phyloP scores from a whole-genome alignment of 495 filamentous ascomycete genomes.

The Neurospora sublineolata region DNA sequence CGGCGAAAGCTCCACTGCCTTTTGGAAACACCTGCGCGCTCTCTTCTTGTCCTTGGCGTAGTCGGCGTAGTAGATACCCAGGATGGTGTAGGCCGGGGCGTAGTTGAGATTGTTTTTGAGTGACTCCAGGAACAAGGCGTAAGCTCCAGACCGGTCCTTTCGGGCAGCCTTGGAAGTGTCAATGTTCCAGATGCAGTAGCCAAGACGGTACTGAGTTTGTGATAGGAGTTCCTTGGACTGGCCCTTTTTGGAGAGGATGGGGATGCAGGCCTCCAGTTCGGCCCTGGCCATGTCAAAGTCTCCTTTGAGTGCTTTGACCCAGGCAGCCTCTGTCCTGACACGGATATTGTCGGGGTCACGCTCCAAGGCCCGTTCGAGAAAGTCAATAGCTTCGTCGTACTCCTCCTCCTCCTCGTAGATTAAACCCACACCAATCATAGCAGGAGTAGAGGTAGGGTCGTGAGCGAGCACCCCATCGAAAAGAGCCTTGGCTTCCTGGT shows the following conservation, averaged over 20 bases:
- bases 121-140: slow-evolving; percentile 70
- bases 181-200: slow-evolving; percentile 77
- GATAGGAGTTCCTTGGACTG: slow-evolving; percentile 59
- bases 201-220: slow-evolving; percentile 78
- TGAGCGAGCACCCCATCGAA: slow-evolving; percentile 70
- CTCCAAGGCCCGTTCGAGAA: slow-evolving; percentile 60
- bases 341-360: slow-evolving; percentile 60
- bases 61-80: slow-evolving; percentile 92
- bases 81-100: slow-evolving; percentile 83
- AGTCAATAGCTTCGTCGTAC: slow-evolving; percentile 64
- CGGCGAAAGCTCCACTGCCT: slow-evolving; percentile 87
- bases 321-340: slow-evolving; percentile 72
- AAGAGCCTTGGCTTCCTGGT: slow-evolving; percentile 69
- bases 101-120: slow-evolving; percentile 81
- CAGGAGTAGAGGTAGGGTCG: slow-evolving; percentile 60
- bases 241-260: slow-evolving; percentile 37
- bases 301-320: slow-evolving; percentile 79
- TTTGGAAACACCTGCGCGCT: slow-evolving; percentile 85
- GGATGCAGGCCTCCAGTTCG: slow-evolving; percentile 60
- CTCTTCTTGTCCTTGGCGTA: slow-evolving; percentile 76
- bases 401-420: slow-evolving; percentile 90
- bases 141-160: slow-evolving; percentile 62
- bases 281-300: slow-evolving; percentile 50
- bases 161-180: slow-evolving; percentile 58
- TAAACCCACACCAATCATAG: slow-evolving; percentile 78